Base-by-base conservation (phyloP, 805 yeast species). In the Yarrowia hollandica region DNA sequence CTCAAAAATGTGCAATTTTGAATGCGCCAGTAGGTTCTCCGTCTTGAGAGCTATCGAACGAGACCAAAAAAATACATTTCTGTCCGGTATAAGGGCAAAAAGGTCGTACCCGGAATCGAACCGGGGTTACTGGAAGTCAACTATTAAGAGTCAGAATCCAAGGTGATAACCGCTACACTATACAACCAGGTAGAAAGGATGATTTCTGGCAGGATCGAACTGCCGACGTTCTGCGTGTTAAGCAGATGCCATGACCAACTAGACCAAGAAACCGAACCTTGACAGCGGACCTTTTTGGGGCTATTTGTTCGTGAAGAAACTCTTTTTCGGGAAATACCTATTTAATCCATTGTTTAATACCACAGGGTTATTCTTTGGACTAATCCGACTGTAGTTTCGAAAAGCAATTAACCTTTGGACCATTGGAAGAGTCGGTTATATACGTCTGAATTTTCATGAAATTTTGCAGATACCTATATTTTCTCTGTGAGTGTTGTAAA, bases 201-300 rank as follows among this genome's bases (percentile, higher is more conserved):
- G 58, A 52, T 37, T 37, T 52, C 44, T 35, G 58, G 58, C 97
- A 91, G 97, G 97, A 90, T 92, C 97, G 97, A 92, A 92, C 97
- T 90, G 97, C 97, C 97, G 97, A 92, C 97, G 90, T 88, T 88
- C 94, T 90, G 96, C 97, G 97, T 91, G 97, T 91, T 90, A 91
- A 89, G 97, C 97, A 90, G 94, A 88, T 88, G 97, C 96, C 97
- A 91, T 91, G 84, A 90, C 97, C 97, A 77, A 90, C 97, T 90
- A 90, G 96, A 90, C 97, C 97, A 90, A 48, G 55, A 48, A 48
- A 72, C 76, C 50, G 50, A 28, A 41, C 34, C 48, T 26, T 41
- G 34, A 18, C 10, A 10, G 28, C 10, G 10, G 28, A 25, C 28
- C 9, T 18, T 41, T 41, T 26, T 10, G 3, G 5, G 22, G 18